Evolutionary conservation across 78 protist genomes (phyloP).

Genomic region (Dictyostelium firmibasis): DNA sequence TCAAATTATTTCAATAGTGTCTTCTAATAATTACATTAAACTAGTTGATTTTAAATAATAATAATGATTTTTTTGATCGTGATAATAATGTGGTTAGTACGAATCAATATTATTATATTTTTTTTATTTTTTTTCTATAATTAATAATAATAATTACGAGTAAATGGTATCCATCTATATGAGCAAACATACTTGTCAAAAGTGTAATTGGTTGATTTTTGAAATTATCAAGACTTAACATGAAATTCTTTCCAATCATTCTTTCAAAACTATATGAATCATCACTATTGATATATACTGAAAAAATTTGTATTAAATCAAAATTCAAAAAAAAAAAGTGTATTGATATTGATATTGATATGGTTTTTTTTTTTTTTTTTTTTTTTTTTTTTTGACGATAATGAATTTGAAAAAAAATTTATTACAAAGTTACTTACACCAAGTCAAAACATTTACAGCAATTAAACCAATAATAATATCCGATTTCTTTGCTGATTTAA

Average conservation of each 20-base stretch:
- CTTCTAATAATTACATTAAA: neutral
- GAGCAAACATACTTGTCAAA: constrained; percentile 44
- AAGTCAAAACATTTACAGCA: neutral
- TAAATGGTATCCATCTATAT: constrained; percentile 5
- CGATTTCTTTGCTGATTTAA: neutral
- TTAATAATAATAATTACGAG: neutral
- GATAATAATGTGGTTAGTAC: too few relatives aligned
- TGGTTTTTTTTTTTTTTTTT: too few relatives aligned
- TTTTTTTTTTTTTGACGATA: too few relatives aligned
- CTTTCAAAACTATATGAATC: neutral
- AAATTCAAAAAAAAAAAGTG: neutral
- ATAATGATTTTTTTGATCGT: too few relatives aligned
- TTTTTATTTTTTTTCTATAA: too few relatives aligned
- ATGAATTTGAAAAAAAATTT: too few relatives aligned
- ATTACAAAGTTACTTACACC: neutral
- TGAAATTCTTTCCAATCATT: neutral
- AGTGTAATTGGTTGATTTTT: constrained; percentile 23
- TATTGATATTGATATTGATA: too few relatives aligned
- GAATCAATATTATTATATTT: too few relatives aligned
- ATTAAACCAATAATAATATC: neutral
- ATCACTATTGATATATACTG: neutral
- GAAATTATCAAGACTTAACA: neutral
- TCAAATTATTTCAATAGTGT: too few relatives aligned
- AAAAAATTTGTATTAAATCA: neutral
- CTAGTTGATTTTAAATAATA: neutral